phyloP scores from a whole-genome alignment of 139 green algal species.

The Coccomyxa sp. region DNA sequence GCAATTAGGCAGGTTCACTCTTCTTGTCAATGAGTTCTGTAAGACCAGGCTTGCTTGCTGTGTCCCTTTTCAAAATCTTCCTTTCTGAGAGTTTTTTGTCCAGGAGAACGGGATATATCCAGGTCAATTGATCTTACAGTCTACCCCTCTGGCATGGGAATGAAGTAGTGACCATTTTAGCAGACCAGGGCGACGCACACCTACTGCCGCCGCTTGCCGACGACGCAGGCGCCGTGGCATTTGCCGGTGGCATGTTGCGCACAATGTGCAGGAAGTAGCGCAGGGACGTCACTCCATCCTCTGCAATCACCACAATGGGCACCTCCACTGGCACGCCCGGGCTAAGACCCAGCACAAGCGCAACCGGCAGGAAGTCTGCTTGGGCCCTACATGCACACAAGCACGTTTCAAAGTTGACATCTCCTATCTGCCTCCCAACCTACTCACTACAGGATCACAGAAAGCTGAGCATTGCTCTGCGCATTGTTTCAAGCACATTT shows the following conservation, averaged over 20 bases:
- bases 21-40: no score
- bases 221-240: background rate
- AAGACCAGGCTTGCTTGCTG: no score
- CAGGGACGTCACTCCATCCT: slow-evolving; percentile 45
- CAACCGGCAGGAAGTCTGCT: slow-evolving; percentile 29
- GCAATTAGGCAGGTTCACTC: no score
- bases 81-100: no score
- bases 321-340: slow-evolving; percentile 26
- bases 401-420: background rate
- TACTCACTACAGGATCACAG: background rate
- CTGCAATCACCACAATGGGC: slow-evolving; percentile 43
- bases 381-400: slow-evolving; percentile 12
- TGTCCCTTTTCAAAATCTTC: no score
- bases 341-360: slow-evolving; percentile 35
- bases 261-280: slow-evolving; percentile 28
- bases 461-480: background rate
- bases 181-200: no score
- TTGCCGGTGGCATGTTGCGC: background rate
- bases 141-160: no score
- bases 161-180: no score
- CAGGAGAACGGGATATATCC: no score
- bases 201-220: no score
- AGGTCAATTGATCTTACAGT: no score
- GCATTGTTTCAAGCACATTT: background rate
- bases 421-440: background rate